These are phyloP conservation scores for Barnettozyma californica DNA, from an alignment of 805 yeast genomes.

Conservation along the genomic window DNA sequence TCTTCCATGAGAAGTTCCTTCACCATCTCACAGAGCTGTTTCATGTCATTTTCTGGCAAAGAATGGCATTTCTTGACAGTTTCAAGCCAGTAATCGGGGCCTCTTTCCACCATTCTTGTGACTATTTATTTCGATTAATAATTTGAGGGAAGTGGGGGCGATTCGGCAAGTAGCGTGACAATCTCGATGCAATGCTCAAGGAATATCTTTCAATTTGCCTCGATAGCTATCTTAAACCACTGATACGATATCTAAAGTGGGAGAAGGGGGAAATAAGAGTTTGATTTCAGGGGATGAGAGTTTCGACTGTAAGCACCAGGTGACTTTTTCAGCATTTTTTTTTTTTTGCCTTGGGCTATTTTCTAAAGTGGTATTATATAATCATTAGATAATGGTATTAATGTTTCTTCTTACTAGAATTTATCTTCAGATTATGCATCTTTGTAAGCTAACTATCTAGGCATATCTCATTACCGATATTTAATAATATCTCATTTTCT, in stretches of 20 bases:
- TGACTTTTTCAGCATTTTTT: background rate
- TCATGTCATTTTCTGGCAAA: conserved; percentile 89
- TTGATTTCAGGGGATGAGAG: background rate
- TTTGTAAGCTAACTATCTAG: too few species aligned
- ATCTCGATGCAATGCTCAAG: background rate
- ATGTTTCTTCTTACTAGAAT: too few species aligned
- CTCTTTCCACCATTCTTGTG: conserved; percentile 55
- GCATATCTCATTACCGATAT: too few species aligned
- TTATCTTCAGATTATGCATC: too few species aligned
- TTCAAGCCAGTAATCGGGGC: conserved; percentile 96
- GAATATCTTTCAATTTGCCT: background rate
- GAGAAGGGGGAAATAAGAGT: background rate
- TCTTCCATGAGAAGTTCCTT: conserved; percentile 95
- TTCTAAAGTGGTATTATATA: too few species aligned
- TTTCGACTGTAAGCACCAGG: background rate
- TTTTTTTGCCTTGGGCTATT: background rate
- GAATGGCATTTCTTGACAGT: conserved; percentile 87
- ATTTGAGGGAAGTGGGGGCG: background rate
- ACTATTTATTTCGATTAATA: background rate
- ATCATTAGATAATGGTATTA: too few species aligned
- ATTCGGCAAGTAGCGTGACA: too few species aligned
- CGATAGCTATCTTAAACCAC: background rate
- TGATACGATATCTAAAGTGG: background rate
- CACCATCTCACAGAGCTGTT: conserved; percentile 90
- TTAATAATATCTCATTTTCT: too few species aligned